Percentiles rank a stretch among this genome's conserved stretches.
phyloP scores from a whole-genome alignment of 1,284 basidiomycete genomes.

The Moesziomyces antarcticus region DNA sequence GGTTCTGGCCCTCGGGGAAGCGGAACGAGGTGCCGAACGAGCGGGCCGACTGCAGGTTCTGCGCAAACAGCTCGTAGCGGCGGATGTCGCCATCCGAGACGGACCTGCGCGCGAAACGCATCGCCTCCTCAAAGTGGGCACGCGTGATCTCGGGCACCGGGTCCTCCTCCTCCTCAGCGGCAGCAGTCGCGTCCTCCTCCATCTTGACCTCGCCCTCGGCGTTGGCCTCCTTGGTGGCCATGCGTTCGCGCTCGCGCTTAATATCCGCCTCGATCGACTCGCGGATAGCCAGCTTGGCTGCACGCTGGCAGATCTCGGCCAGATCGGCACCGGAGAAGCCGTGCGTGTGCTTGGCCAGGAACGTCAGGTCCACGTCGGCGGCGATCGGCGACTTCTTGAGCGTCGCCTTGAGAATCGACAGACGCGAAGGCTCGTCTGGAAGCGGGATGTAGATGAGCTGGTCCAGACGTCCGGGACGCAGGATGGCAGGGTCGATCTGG shows the following conservation, averaged over 20 bases:
- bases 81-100: conserved; percentile 82
- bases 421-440: conserved; percentile 91
- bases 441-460: conserved; percentile 70
- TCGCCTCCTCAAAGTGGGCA: conserved; percentile 89
- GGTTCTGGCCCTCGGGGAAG: conserved; percentile 82
- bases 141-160: conserved; percentile 93
- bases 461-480: conserved; percentile 98
- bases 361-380: conserved; percentile 83
- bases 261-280: conserved; percentile 95
- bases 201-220: conserved; percentile 71
- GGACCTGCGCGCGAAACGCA: conserved; percentile 76
- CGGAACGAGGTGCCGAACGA: conserved; percentile 85
- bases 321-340: conserved; percentile 99
- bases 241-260: conserved; percentile 76
- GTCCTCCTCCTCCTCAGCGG: conserved; percentile 82
- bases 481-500: conserved; percentile 94
- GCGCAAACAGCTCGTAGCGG: conserved; percentile 74
- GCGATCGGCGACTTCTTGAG: conserved; percentile 93
- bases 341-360: conserved; percentile 92
- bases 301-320: conserved; percentile 97
- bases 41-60: conserved; percentile 64
- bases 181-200: conserved; percentile 75
- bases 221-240: conserved; percentile 41
- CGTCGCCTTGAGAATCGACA: conserved; percentile 89
- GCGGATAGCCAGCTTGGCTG: conserved; percentile 95